Base-by-base conservation (phyloP, 306 rosid species). In the Castanea sativa region DNA sequence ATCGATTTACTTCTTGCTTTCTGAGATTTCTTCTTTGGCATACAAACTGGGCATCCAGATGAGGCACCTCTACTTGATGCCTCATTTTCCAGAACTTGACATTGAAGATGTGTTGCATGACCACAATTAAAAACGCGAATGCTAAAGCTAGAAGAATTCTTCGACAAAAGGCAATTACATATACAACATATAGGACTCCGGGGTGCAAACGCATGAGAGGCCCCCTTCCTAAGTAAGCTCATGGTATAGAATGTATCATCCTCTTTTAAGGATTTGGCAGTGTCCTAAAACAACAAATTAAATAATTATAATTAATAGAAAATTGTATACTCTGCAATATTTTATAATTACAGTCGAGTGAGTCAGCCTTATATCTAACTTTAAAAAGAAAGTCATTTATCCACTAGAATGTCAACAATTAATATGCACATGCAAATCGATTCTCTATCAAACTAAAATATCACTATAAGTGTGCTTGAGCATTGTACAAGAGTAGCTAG, bases 241-340 rank as follows among this genome's bases (percentile, higher is more conserved):
- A 95, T 93, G 12, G 93, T 95, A 81, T 95, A 95, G 85, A 90
- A 95, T 8, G 97, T 82, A 80, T 95, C 99, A 82, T 95, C 98
- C 84, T 95, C 97, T 78, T 93, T 91, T 86, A 95, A 82, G 68
- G 99, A 92, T 85, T 90, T 95, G 81, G 99, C 99, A 69, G 98
- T 86, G 76, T 95, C 98, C 97, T 94, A 73, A 65, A 69, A 71
- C 53, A 67, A 58, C 25, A 73, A 61, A 70, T 57, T 43, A 78
- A 23, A 23, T 27, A 53, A 58, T 78, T 53, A 45, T 9, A 33
- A 2, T 53, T 14, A 55, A 21, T 21, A 61, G 41, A 71, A 70
- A 55, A 64, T 74, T 74, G 52, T 76, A 23, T 41, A 71, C 77
- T 53, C 69, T 73, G 70, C 35, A 25, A 61, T 61, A 20, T 25